Conservation (phyloP, 2,329 filamentous ascomycete genomes). For the Fusarium verrucosum region DNA sequence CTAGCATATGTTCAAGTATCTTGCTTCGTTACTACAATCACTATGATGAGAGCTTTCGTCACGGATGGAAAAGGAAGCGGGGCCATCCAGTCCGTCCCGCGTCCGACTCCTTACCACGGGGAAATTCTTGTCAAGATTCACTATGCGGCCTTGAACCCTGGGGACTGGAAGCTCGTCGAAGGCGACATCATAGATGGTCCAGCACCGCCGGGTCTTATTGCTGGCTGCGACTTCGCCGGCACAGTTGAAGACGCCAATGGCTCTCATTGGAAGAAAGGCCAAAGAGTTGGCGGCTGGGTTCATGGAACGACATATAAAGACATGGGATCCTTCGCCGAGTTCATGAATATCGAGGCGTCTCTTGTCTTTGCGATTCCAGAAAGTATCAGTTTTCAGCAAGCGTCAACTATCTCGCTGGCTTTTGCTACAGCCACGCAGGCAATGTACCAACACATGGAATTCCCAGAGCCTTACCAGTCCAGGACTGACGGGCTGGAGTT, state of each 20-base stretch:
- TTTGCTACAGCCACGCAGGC: conserved; percentile 11
- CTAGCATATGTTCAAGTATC: rapidly evolving
- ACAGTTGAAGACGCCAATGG: not conserved
- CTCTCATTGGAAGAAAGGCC: not conserved
- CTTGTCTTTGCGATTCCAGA: conserved; percentile 6
- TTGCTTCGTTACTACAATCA: not conserved
- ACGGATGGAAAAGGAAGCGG: conserved; percentile 1
- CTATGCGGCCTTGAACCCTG: conserved; percentile 4
- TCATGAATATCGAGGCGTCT: not conserved
- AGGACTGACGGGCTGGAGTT: not conserved
- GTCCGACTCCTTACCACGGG: not conserved
- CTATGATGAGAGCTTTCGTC: conserved; percentile 6
- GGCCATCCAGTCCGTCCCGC: not conserved
- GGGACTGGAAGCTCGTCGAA: conserved; percentile 16
- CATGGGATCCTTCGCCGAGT: conserved; percentile 1
- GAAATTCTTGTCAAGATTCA: conserved; percentile 9
- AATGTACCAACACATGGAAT: not conserved
- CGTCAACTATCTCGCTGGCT: conserved; percentile 1
- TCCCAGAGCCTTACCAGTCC: not conserved
- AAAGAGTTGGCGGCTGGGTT: conserved; percentile 13
- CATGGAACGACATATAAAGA: not conserved
- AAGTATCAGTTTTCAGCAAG: conserved; percentile 4
- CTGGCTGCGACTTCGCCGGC: conserved; percentile 9
- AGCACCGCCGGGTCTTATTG: not conserved
- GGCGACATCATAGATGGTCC: not conserved